phyloP scores from a whole-genome alignment of 495 filamentous ascomycete genomes.

The Xylaria nigripes region DNA sequence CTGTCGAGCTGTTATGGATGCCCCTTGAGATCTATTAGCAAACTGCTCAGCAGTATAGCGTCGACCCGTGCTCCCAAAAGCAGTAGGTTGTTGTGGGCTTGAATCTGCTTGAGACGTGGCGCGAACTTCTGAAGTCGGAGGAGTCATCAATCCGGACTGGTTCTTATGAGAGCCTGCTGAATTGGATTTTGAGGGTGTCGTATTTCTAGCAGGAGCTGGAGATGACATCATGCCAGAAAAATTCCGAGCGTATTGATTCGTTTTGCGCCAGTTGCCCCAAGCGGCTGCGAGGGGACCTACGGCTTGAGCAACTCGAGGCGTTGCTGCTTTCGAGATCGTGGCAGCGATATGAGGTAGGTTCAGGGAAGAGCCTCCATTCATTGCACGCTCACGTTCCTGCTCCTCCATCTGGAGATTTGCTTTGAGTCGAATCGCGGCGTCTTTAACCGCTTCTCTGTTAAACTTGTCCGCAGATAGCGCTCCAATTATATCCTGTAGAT shows the following conservation, averaged over 20 bases:
- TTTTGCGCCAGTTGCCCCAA: conserved; percentile 64
- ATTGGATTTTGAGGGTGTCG: conserved; percentile 57
- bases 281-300: conserved; percentile 71
- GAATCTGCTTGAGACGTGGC: conserved; percentile 38
- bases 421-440: conserved; percentile 85
- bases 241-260: conserved; percentile 50
- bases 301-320: conserved; percentile 71
- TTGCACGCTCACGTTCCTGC: conserved; percentile 70
- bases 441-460: conserved; percentile 67
- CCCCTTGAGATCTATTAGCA: conserved; percentile 37
- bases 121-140: conserved; percentile 61
- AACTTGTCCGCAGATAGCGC: conserved; percentile 65
- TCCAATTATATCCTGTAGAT: conserved; percentile 84
- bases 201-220: conserved; percentile 33
- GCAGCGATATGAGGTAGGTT: conserved; percentile 47
- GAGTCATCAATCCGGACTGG: conserved; percentile 69
- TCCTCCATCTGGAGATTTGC: conserved; percentile 96
- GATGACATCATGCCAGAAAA: conserved; percentile 31
- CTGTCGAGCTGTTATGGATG: conserved; percentile 24
- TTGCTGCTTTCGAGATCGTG: conserved; percentile 50
- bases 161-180: conserved; percentile 33
- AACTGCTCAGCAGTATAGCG: conserved; percentile 42
- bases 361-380: conserved; percentile 49
- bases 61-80: conserved; percentile 44
- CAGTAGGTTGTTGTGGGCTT: conserved; percentile 36